A percentile compares a stretch with the other conserved stretches of the same genome.
Conservation (phyloP, 768 basidiomycete species). For the Cubamyces sp. region DNA sequence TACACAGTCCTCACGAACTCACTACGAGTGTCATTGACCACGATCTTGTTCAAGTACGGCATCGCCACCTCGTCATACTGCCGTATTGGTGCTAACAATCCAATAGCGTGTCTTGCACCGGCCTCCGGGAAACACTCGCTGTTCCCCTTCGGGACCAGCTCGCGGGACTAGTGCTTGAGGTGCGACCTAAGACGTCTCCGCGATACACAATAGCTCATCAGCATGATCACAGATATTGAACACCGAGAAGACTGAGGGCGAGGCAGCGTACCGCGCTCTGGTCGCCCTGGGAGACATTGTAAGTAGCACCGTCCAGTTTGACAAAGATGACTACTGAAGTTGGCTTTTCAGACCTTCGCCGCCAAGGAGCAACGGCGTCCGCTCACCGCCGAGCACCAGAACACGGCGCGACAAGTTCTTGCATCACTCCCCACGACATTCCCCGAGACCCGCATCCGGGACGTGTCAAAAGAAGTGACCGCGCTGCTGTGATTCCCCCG, state of each 20-base stretch:
- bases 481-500: slow-evolving; percentile 16
- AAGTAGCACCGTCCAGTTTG: background rate
- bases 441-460: slow-evolving; percentile 61
- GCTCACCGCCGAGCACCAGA: slow-evolving; percentile 44
- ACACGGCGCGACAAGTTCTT: slow-evolving; percentile 46
- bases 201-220: background rate
- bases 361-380: slow-evolving; percentile 43
- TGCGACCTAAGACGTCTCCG: slow-evolving; percentile 32
- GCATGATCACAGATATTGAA: slow-evolving; percentile 44
- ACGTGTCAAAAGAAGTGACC: slow-evolving; percentile 26
- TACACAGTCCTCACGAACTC: slow-evolving; percentile 64
- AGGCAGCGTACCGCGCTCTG: slow-evolving; percentile 69
- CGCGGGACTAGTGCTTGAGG: slow-evolving; percentile 42
- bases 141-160: slow-evolving; percentile 26
- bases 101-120: slow-evolving; percentile 67
- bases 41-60: slow-evolving; percentile 86
- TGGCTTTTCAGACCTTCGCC: slow-evolving; percentile 49
- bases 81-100: slow-evolving; percentile 16
- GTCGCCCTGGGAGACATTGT: slow-evolving; percentile 80
- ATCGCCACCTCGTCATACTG: background rate
- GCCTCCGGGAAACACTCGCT: slow-evolving; percentile 47
- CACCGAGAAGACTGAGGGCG: slow-evolving; percentile 58
- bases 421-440: slow-evolving; percentile 49
- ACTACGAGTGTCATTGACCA: slow-evolving; percentile 78
- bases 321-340: background rate